phyloP scores from a whole-genome alignment of 2,329 filamentous ascomycete genomes.

The Alternaria sp. region DNA sequence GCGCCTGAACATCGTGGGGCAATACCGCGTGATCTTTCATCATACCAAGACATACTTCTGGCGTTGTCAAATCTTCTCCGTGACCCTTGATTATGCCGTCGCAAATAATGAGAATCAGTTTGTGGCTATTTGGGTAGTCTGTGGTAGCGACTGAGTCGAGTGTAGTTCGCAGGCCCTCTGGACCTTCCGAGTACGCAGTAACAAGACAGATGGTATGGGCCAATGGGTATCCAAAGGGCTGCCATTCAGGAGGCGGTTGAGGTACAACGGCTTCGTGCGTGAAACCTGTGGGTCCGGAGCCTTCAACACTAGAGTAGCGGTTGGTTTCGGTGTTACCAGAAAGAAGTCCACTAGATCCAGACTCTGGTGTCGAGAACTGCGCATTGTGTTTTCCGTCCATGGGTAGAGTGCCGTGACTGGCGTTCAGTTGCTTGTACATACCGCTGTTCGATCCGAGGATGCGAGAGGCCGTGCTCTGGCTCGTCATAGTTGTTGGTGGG shows the following conservation, averaged over 20 bases:
- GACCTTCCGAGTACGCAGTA: constrained; percentile 96
- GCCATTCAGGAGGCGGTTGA: constrained; percentile 95
- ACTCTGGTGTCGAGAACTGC: constrained; percentile 40
- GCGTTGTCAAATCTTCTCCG: constrained; percentile 85
- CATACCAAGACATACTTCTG: constrained; percentile 90
- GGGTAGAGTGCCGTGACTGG: constrained; percentile 65
- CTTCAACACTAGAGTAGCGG: constrained; percentile 68
- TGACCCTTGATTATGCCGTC: constrained; percentile 98
- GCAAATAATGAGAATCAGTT: constrained; percentile 93
- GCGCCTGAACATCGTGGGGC: constrained; percentile 83
- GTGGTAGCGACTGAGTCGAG: constrained; percentile 96
- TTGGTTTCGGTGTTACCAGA: constrained; percentile 54
- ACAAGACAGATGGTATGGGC: constrained; percentile 94
- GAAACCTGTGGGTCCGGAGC: constrained; percentile 86
- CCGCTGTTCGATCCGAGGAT: constrained; percentile 71
- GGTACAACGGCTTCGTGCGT: constrained; percentile 96
- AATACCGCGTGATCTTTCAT: constrained; percentile 87
- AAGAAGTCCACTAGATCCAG: constrained; percentile 55
- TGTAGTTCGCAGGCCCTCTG: constrained; percentile 89
- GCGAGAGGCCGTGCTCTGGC: constrained; percentile 78
- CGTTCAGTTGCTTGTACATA: constrained; percentile 71
- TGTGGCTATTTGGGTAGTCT: constrained; percentile 99
- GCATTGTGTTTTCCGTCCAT: constrained; percentile 49
- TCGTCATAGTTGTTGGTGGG: constrained; percentile 93
- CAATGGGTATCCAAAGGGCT: constrained; percentile 93